Conservation (phyloP, 805 yeast species). For the Phaffomyces opuntiae region DNA sequence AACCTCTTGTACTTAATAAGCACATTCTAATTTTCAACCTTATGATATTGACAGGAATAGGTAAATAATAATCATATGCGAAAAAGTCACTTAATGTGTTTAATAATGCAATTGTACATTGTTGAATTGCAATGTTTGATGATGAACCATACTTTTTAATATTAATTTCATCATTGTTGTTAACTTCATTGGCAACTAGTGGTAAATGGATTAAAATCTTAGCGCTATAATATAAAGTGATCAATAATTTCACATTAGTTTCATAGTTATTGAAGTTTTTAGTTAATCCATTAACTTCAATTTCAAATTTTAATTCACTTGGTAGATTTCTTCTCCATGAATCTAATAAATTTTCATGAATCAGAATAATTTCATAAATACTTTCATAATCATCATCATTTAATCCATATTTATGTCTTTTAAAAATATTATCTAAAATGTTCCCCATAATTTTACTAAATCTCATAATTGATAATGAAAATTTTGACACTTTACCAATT, state of each 20-base stretch:
- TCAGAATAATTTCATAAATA: constrained; percentile 27
- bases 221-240: constrained; percentile 56
- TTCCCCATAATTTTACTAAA: constrained; percentile 68
- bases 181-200: constrained; percentile 36
- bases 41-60: constrained; percentile 58
- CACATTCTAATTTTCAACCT: constrained; percentile 59
- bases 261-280: constrained; percentile 26
- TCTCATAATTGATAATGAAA: constrained; percentile 59
- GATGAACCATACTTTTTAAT: constrained; percentile 41
- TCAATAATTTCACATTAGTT: constrained; percentile 40
- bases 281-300: constrained; percentile 51
- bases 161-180: constrained; percentile 8
- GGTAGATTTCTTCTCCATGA: constrained; percentile 75
- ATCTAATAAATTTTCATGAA: constrained; percentile 64
- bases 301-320: constrained; percentile 48
- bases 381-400: constrained; percentile 12
- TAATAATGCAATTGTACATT: constrained; percentile 55
- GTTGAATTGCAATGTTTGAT: constrained; percentile 62
- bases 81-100: constrained; percentile 39
- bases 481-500: constrained; percentile 62
- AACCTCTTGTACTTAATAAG: constrained; percentile 63
- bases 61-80: constrained; percentile 39
- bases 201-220: constrained; percentile 61
- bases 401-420: constrained; percentile 32
- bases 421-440: constrained; percentile 63